These are phyloP conservation scores for Elaeis oleifera DNA, from an alignment of 202 grass and related monocot genomes.

Conservation along the genomic window DNA sequence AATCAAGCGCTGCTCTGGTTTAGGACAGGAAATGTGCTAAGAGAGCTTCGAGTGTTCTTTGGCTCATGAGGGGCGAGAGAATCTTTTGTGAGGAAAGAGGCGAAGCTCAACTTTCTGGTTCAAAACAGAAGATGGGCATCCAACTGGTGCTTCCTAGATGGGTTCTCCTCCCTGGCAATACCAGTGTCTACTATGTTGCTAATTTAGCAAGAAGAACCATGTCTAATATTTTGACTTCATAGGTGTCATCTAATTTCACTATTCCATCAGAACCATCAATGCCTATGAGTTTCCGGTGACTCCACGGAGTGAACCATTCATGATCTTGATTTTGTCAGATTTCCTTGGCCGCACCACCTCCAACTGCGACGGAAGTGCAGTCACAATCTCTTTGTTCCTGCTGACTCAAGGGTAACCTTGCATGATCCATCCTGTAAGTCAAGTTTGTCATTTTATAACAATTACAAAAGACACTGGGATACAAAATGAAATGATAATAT, in stretches of 20 bases:
- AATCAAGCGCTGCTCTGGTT: too few species aligned
- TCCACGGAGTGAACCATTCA: slow-evolving; percentile 71
- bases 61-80: too few species aligned
- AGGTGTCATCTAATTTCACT: slow-evolving; percentile 87
- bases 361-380: slow-evolving; percentile 46
- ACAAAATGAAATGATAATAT: neutral
- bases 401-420: slow-evolving; percentile 53
- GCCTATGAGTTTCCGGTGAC: slow-evolving; percentile 66
- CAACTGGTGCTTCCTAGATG: too few species aligned
- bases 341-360: slow-evolving; percentile 88
- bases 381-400: slow-evolving; percentile 48
- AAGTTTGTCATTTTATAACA: neutral
- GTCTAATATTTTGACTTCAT: slow-evolving; percentile 96
- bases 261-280: slow-evolving; percentile 94
- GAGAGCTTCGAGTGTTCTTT: too few species aligned
- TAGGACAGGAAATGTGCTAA: too few species aligned
- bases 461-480: neutral
- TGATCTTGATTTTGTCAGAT: slow-evolving; percentile 79
- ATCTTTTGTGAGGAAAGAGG: too few species aligned
- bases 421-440: slow-evolving; percentile 78
- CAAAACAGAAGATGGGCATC: too few species aligned
- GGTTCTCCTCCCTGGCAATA: too few species aligned
- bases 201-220: slow-evolving; percentile 87
- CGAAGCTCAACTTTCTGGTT: too few species aligned
- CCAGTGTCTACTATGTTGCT: slow-evolving; percentile 20